phyloP scores from a whole-genome alignment of 768 basidiomycete species.

The Leccinum subgranulosum region DNA sequence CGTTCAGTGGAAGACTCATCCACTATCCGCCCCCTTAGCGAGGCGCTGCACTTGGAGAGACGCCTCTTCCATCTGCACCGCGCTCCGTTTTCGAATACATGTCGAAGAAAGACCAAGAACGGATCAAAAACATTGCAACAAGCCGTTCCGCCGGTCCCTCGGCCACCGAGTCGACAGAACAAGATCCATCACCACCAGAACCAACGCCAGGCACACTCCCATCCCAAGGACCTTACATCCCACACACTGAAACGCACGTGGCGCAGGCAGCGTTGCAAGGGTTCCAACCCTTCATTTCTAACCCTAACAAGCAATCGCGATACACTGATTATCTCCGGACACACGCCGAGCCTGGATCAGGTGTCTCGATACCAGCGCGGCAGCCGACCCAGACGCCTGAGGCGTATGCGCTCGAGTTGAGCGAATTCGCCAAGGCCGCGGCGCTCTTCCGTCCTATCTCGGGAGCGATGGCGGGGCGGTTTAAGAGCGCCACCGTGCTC shows the following conservation, averaged over 20 bases:
- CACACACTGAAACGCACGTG: conserved; percentile 68
- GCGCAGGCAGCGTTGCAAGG: conserved; percentile 86
- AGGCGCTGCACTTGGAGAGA: conserved; percentile 81
- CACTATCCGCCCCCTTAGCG: conserved; percentile 46
- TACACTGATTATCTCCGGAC: conserved; percentile 81
- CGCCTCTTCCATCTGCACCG: conserved; percentile 60
- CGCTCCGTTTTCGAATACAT: conserved; percentile 93
- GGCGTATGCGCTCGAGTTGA: conserved; percentile 77
- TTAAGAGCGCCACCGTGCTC: conserved; percentile 76
- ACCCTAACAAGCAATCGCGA: conserved; percentile 78
- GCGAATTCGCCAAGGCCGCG: conserved; percentile 85
- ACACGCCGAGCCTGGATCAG: conserved; percentile 50
- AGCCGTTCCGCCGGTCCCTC: conserved; percentile 24
- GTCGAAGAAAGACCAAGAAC: conserved; percentile 87
- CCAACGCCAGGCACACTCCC: conserved; percentile 18
- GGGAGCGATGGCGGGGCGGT: conserved; percentile 92
- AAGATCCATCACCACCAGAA: conserved; percentile 10
- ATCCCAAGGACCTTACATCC: conserved; percentile 40
- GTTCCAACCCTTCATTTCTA: conserved; percentile 82
- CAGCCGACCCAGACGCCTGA: conserved; percentile 58
- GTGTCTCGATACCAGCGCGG: conserved; percentile 46
- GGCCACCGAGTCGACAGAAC: conserved; percentile 24
- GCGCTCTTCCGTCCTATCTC: conserved; percentile 87
- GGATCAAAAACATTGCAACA: conserved; percentile 61
- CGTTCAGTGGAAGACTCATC: conserved; percentile 4